A percentile compares a stretch with the other conserved stretches of the same genome.
These are phyloP conservation scores for Dendrocalamus sinicus DNA, from an alignment of 176 grass and related monocot species.

Conservation along the genomic window DNA sequence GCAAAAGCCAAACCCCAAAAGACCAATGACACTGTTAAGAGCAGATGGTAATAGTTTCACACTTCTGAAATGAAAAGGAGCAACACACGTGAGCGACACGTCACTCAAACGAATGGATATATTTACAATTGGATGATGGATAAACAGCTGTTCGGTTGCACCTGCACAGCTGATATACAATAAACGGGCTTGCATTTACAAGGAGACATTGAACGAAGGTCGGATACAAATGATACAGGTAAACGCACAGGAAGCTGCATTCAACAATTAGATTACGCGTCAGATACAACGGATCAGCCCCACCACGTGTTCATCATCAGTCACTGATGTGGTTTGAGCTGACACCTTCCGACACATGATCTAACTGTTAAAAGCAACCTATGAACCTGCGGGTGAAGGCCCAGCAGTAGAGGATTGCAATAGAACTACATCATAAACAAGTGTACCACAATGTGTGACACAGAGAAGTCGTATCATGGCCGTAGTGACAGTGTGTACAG, in stretches of 20 bases:
- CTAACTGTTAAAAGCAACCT: conserved; percentile 14
- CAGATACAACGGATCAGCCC: background rate
- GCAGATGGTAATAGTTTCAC: background rate
- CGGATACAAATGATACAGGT: conserved; percentile 36
- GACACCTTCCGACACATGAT: background rate
- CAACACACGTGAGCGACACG: background rate
- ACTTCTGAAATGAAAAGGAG: background rate
- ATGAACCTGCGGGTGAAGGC: background rate
- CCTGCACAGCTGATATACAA: conserved; percentile 12
- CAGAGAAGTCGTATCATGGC: background rate
- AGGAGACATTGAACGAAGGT: background rate
- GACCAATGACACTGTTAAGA: background rate
- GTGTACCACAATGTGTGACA: background rate
- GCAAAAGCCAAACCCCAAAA: too few species aligned
- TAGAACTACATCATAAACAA: conserved; percentile 23
- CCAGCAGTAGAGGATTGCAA: background rate
- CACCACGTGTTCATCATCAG: background rate
- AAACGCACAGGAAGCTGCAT: background rate
- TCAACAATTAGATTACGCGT: background rate
- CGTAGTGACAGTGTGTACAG: conserved; percentile 4
- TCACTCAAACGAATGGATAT: conserved; percentile 44
- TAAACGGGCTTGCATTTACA: conserved; percentile 34
- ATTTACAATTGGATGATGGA: conserved; percentile 49
- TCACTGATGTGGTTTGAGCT: background rate
- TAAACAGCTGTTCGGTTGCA: conserved; percentile 14